Conservation (phyloP, 345 rosid genomes). For the Eucalyptus tenuipes region DNA sequence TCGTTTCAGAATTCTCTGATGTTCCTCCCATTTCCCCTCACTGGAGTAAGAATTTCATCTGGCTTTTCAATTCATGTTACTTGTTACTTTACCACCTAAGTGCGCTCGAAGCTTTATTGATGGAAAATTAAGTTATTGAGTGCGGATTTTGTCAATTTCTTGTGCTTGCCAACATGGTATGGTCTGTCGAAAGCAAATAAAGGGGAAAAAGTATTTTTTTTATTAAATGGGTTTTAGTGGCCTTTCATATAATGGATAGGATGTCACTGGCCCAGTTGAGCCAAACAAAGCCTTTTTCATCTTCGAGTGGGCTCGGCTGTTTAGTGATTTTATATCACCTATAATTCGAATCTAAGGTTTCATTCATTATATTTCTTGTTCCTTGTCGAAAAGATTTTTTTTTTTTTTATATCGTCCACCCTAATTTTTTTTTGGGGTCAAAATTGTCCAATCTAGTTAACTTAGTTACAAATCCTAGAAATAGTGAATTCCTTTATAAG, state of each 20-base stretch:
- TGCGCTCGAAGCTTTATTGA: neutral
- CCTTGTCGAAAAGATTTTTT: neutral
- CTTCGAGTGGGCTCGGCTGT: neutral
- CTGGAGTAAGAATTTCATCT: slow-evolving; percentile 40
- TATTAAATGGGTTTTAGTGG: neutral
- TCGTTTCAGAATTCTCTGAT: slow-evolving; percentile 53
- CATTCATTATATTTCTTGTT: neutral
- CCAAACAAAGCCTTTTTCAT: neutral
- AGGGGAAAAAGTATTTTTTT: neutral
- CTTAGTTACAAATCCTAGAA: neutral
- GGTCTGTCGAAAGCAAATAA: neutral
- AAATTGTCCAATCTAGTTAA: neutral
- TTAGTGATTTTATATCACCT: neutral
- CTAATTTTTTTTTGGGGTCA: no score
- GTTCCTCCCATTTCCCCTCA: slow-evolving; percentile 44
- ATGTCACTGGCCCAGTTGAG: neutral
- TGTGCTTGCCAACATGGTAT: neutral
- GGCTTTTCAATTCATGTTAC: neutral
- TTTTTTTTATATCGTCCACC: neutral
- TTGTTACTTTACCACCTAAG: neutral
- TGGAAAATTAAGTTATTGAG: neutral
- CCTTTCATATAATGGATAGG: neutral
- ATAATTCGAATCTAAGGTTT: neutral
- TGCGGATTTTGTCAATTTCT: neutral
- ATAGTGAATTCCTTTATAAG: neutral